Evolutionary conservation across 352 stramenopile genomes (phyloP).

Genomic region (Blastocystis sp.): DNA sequence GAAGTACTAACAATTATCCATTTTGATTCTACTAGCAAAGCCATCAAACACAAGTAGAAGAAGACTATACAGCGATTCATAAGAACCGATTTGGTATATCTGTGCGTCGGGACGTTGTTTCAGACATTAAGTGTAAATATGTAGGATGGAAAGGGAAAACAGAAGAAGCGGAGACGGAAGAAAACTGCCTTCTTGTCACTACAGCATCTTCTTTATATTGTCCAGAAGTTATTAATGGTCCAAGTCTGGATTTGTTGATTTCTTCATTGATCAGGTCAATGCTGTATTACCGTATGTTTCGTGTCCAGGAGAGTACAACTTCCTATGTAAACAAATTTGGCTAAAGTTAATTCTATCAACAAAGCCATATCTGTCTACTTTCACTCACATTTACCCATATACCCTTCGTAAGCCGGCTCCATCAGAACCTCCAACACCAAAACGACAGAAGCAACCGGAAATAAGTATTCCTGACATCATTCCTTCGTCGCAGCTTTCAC

Average conservation of each 20-base stretch:
- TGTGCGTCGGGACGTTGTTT: neutral
- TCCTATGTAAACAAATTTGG: slow-evolving; percentile 51
- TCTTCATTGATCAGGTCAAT: neutral
- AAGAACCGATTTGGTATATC: slow-evolving; percentile 9
- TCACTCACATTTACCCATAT: slow-evolving; percentile 56
- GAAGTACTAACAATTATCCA: neutral
- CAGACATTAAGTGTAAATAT: neutral
- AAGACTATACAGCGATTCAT: slow-evolving; percentile 7
- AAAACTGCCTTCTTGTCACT: neutral
- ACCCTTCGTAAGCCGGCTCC: neutral
- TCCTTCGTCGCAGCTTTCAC: neutral
- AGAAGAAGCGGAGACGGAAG: neutral
- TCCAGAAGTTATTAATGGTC: slow-evolving; percentile 8
- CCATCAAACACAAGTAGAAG: slow-evolving; percentile 24
- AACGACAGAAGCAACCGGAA: neutral
- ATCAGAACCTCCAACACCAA: neutral
- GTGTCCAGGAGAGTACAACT: slow-evolving; percentile 33
- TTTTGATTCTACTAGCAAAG: neutral
- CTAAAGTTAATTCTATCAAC: slow-evolving; percentile 1
- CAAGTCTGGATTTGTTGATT: neutral
- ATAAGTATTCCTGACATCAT: neutral
- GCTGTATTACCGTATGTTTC: neutral
- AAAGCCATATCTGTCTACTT: slow-evolving; percentile 42
- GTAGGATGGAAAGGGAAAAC: slow-evolving; percentile 17
- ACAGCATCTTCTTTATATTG: slow-evolving; percentile 35